A percentile compares a stretch with the other conserved stretches of the same genome.
These are phyloP conservation scores for Pelagophyceae sp. DNA, from an alignment of 352 stramenopile species.

Conservation along the genomic window DNA sequence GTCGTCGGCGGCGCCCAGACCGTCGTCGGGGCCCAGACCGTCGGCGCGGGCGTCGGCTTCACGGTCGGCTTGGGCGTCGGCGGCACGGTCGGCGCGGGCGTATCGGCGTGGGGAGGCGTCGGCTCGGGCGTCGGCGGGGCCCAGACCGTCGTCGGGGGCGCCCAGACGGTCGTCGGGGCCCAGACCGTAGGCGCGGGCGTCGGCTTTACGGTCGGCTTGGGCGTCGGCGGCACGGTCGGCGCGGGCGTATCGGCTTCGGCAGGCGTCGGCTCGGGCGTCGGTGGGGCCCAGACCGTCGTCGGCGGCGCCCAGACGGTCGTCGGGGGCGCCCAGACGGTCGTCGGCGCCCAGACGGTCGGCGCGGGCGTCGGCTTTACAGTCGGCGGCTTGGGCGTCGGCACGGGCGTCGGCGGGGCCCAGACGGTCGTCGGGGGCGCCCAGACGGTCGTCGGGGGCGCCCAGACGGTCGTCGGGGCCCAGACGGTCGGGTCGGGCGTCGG, in stretches of 20 bases:
- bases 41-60: neutral
- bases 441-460: neutral
- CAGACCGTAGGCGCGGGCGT: neutral
- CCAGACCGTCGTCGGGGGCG: too few species aligned
- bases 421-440: neutral
- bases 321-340: too few species aligned
- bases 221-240: neutral
- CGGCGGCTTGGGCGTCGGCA: neutral
- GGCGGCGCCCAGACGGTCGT: neutral
- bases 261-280: neutral
- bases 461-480: neutral
- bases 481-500: neutral
- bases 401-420: too few species aligned
- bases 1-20: neutral
- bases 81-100: neutral
- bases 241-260: neutral
- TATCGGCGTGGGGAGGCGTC: too few species aligned
- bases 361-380: neutral
- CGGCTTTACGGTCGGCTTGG: neutral
- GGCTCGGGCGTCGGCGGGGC: neutral
- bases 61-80: neutral
- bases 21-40: neutral
- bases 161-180: neutral
- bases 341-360: too few species aligned
- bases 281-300: neutral